Conservation (phyloP, 2,329 filamentous ascomycete species). For the Alternaria solani region DNA sequence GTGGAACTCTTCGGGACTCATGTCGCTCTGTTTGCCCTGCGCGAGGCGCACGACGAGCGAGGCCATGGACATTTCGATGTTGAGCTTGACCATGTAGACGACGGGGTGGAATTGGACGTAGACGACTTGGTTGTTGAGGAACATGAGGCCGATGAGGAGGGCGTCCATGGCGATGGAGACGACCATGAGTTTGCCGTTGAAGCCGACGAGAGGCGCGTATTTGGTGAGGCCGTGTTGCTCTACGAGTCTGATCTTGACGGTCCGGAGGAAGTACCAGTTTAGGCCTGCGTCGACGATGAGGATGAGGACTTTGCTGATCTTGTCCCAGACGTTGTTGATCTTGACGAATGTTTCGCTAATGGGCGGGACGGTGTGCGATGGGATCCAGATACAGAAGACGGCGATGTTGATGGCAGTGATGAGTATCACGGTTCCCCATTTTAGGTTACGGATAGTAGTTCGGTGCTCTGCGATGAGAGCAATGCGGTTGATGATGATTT, state of each 20-base stretch:
- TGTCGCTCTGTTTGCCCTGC: conserved; percentile 41
- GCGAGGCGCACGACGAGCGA: conserved; percentile 52
- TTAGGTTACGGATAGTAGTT: conserved; percentile 52
- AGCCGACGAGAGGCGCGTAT: conserved; percentile 51
- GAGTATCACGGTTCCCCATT: conserved; percentile 57
- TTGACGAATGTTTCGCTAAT: conserved; percentile 51
- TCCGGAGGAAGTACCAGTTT: conserved; percentile 63
- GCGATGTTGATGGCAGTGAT: conserved; percentile 62
- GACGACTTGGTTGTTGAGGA: conserved; percentile 47
- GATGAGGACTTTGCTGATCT: conserved; percentile 62
- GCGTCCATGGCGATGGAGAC: conserved; percentile 54
- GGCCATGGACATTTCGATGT: conserved; percentile 58
- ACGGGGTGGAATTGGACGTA: conserved; percentile 55
- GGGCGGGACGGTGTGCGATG: conserved; percentile 51
- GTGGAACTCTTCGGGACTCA: conserved; percentile 26
- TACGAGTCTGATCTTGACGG: conserved; percentile 51
- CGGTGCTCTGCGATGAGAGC: conserved; percentile 58
- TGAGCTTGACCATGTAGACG: conserved; percentile 55
- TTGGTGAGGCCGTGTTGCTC: conserved; percentile 51
- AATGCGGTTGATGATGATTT: conserved; percentile 65
- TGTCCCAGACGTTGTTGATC: conserved; percentile 63
- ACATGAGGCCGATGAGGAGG: conserved; percentile 53
- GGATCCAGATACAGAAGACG: conserved; percentile 65
- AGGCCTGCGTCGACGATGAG: conserved; percentile 60
- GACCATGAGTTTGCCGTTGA: conserved; percentile 53